phyloP scores from a whole-genome alignment of 208 protist species.

The Trypanosoma theileri region DNA sequence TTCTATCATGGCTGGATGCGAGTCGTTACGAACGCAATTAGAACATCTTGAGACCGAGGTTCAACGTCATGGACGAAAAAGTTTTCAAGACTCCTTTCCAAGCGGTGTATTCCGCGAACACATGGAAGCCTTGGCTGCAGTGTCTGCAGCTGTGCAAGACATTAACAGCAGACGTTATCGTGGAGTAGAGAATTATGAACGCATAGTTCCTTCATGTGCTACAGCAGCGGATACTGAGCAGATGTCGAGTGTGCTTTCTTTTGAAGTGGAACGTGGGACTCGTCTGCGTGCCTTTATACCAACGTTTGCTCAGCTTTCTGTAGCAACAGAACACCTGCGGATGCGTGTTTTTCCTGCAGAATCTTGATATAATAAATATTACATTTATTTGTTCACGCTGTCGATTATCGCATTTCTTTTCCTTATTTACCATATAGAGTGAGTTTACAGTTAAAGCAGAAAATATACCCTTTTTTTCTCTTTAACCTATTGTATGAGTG shows the following conservation, averaged over 20 bases:
- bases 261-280: conserved; percentile 59
- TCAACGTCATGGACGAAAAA: conserved; percentile 15
- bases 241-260: conserved; percentile 47
- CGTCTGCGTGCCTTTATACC: conserved; percentile 72
- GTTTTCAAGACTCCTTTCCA: conserved; percentile 17
- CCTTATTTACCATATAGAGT: no score
- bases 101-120: conserved; percentile 24
- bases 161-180: conserved; percentile 21
- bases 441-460: no score
- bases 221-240: conserved; percentile 54
- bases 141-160: conserved; percentile 29
- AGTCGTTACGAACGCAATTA: conserved; percentile 48
- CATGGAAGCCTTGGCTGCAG: conserved; percentile 25
- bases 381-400: background rate
- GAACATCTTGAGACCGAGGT: conserved; percentile 32
- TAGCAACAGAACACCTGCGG: conserved; percentile 58
- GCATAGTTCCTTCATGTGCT: conserved; percentile 31
- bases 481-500: no score
- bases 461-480: no score
- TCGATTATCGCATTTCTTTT: background rate
- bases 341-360: conserved; percentile 15
- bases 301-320: conserved; percentile 72
- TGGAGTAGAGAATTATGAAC: conserved; percentile 12
- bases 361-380: background rate
- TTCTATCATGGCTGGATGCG: conserved; percentile 51